phyloP scores from a whole-genome alignment of 305 asterid species.

The Fraxinus dipetala region DNA sequence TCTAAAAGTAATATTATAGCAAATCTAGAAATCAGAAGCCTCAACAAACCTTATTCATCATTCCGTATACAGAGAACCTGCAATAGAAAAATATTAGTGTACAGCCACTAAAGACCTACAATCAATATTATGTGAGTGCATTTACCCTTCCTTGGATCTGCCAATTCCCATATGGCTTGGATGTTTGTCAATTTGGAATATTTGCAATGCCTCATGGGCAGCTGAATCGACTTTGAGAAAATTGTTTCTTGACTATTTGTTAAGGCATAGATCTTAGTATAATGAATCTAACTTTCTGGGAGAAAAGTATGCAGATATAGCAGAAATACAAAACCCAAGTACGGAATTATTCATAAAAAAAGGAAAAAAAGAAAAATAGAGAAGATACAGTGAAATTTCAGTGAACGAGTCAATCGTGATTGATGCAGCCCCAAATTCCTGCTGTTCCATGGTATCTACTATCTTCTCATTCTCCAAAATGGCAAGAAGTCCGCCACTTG shows the following conservation, averaged over 20 bases:
- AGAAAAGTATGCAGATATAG: slow-evolving; percentile 2
- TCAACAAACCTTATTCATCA: slow-evolving; percentile 90
- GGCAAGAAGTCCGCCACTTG: slow-evolving; percentile 95
- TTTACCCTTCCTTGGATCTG: slow-evolving; percentile 97
- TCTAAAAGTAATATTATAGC: slow-evolving; percentile 21
- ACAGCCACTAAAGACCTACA: slow-evolving; percentile 25
- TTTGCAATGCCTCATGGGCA: slow-evolving; percentile 91
- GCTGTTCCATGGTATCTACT: slow-evolving; percentile 66
- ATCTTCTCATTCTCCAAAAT: slow-evolving; percentile 89
- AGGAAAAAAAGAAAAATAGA: slow-evolving; percentile 13
- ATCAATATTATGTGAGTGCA: slow-evolving; percentile 22
- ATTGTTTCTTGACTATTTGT: slow-evolving; percentile 58
- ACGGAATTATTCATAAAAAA: slow-evolving; percentile 10
- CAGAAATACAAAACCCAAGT: slow-evolving; percentile 20
- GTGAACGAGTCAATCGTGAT: slow-evolving; percentile 69
- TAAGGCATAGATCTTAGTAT: slow-evolving; percentile 37
- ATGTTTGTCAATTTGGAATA: slow-evolving; percentile 92
- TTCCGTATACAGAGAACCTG: slow-evolving; percentile 95
- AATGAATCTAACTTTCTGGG: slow-evolving; percentile 23
- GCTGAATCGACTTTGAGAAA: slow-evolving; percentile 91
- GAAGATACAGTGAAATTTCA: slow-evolving; percentile 85
- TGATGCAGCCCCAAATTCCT: slow-evolving; percentile 66
- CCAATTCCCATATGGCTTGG: slow-evolving; percentile 99
- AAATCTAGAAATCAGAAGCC: slow-evolving; percentile 24
- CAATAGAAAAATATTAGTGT: slow-evolving; percentile 34